phyloP scores from a whole-genome alignment of 2,329 filamentous ascomycete species.

The Fusarium vanettenii region DNA sequence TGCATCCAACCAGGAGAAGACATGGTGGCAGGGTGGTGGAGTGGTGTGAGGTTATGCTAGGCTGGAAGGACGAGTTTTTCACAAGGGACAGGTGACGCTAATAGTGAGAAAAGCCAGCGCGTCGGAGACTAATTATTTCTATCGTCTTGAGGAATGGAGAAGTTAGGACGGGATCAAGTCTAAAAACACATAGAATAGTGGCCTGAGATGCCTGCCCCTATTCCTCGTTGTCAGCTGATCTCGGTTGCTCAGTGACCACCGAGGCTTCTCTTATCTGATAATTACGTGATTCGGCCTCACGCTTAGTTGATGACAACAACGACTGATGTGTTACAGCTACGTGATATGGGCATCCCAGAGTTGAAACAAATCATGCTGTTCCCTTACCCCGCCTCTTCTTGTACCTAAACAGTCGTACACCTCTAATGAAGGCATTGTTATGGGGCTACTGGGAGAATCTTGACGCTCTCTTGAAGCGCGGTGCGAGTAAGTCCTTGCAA shows the following conservation, averaged over 20 bases:
- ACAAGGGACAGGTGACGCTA: background rate
- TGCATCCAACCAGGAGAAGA: background rate
- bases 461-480: no score
- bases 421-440: no score
- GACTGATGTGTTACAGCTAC: no score
- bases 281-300: no score
- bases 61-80: background rate
- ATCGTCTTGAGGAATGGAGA: background rate
- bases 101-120: background rate
- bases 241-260: background rate
- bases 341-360: no score
- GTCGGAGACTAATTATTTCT: background rate
- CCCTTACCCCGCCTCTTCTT: no score
- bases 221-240: background rate
- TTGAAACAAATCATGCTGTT: no score
- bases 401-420: no score
- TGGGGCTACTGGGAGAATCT: no score
- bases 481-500: no score
- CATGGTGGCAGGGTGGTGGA: background rate
- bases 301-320: no score
- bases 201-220: background rate
- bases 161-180: background rate
- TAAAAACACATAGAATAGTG: background rate
- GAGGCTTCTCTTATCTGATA: no score
- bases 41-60: background rate